Conservation (phyloP, 768 basidiomycete species). For the Sistotremastrum suecicum region DNA sequence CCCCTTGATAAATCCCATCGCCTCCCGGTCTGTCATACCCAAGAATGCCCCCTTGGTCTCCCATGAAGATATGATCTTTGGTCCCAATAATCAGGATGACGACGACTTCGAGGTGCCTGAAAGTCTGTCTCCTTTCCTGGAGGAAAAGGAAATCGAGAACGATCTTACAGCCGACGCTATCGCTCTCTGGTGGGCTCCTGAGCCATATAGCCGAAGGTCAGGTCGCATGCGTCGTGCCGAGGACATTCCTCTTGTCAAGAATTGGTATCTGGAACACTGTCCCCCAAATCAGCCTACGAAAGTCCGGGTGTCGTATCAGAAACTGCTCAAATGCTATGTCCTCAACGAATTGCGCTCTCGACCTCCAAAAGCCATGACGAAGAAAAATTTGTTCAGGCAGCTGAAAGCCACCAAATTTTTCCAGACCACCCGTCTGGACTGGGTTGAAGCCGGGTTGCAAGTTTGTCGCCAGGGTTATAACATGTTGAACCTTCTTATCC, state of each 20-base stretch:
- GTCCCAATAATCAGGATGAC: slow-evolving; percentile 71
- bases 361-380: slow-evolving; percentile 92
- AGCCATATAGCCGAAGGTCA: slow-evolving; percentile 85
- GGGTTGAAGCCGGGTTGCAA: slow-evolving; percentile 98
- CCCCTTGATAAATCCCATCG: slow-evolving; percentile 95
- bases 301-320: slow-evolving; percentile 98
- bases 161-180: slow-evolving; percentile 94
- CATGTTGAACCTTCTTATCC: slow-evolving; percentile 97
- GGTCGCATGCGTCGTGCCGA: slow-evolving; percentile 90
- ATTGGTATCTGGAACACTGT: slow-evolving; percentile 98
- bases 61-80: slow-evolving; percentile 89
- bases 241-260: slow-evolving; percentile 91
- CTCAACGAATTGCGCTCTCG: slow-evolving; percentile 85
- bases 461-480: slow-evolving; percentile 99
- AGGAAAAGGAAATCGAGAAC: slow-evolving; percentile 65
- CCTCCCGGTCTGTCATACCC: slow-evolving; percentile 70
- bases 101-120: slow-evolving; percentile 83
- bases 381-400: slow-evolving; percentile 93
- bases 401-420: slow-evolving; percentile 99
- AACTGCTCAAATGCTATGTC: slow-evolving; percentile 89
- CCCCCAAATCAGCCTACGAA: slow-evolving; percentile 94
- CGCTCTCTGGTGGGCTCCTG: slow-evolving; percentile 96
- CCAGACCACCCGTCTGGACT: slow-evolving; percentile 94
- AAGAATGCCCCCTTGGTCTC: slow-evolving; percentile 74
- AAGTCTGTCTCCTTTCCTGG: slow-evolving; percentile 64